Conservation (phyloP, 345 rosid genomes). For the Aegle marmelos region DNA sequence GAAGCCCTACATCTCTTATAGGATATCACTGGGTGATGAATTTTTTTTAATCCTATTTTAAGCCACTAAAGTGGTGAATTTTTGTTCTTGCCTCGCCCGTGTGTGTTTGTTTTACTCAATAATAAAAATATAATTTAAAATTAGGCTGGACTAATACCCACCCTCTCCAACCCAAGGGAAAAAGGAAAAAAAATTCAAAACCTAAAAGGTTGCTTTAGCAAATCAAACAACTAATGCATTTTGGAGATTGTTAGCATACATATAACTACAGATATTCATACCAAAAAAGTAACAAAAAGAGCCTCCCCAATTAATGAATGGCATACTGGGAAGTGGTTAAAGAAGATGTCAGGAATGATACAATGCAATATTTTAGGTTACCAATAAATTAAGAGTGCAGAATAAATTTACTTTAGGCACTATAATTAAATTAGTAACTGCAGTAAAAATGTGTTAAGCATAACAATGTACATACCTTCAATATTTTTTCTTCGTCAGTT, state of each 20-base stretch:
- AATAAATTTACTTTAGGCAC: not conserved
- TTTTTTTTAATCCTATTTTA: no score
- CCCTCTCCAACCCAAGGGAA: no score
- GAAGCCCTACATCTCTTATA: no score
- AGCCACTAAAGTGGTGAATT: no score
- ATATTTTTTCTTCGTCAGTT: constrained; percentile 37
- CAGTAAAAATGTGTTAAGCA: not conserved
- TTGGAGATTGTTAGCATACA: not conserved
- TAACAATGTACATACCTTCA: constrained; percentile 39
- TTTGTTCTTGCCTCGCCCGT: no score
- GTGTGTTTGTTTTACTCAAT: no score
- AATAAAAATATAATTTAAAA: no score
- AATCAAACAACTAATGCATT: not conserved
- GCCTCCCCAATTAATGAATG: not conserved
- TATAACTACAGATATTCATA: not conserved
- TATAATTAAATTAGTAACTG: not conserved
- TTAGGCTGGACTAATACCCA: no score
- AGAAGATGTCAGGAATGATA: not conserved
- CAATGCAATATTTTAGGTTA: not conserved
- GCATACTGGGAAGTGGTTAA: not conserved
- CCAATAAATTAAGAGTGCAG: not conserved
- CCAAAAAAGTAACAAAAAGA: not conserved
- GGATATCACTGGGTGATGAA: no score
- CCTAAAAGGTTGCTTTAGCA: no score
- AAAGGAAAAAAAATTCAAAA: not conserved